Percentiles rank a stretch among this genome's conserved stretches.
phyloP scores from a whole-genome alignment of 225 moss, liverwort and hornwort genomes.

The Lunularia cruciata region DNA sequence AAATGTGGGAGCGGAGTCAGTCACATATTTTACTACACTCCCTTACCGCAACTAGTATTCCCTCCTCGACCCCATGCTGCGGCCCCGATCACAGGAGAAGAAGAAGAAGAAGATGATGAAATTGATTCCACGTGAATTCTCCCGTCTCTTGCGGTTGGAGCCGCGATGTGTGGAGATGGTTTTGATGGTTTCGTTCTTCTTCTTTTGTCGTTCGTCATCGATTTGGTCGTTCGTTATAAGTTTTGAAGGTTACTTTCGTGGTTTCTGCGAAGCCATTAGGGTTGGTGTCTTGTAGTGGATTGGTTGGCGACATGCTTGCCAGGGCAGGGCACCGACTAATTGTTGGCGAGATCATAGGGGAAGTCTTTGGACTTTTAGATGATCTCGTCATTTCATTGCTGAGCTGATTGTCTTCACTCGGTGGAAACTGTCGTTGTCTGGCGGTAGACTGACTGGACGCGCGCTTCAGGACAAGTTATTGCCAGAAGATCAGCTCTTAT shows the following conservation, averaged over 20 bases:
- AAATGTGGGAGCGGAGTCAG: background rate
- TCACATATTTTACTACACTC: background rate
- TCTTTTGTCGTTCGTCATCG: too few species aligned
- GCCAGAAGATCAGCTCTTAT: constrained; percentile 13
- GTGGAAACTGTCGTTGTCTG: background rate
- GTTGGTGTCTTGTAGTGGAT: background rate
- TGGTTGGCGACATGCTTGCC: background rate
- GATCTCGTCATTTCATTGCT: too few species aligned
- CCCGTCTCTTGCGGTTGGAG: background rate
- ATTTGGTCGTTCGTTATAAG: background rate
- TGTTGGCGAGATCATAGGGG: background rate
- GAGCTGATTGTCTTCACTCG: background rate
- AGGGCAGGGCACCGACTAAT: background rate
- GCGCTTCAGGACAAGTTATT: background rate
- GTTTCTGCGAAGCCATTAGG: background rate
- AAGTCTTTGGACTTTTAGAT: background rate
- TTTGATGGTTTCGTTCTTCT: too few species aligned
- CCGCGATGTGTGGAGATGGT: background rate
- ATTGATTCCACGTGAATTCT: background rate
- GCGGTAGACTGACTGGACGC: background rate
- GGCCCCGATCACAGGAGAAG: background rate
- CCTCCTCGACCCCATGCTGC: background rate
- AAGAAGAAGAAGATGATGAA: background rate
- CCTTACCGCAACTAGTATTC: too few species aligned
- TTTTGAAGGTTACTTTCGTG: background rate